These are phyloP conservation scores for Patellifolia procumbens DNA, from an alignment of 179 eudicot species.

Conservation along the genomic window DNA sequence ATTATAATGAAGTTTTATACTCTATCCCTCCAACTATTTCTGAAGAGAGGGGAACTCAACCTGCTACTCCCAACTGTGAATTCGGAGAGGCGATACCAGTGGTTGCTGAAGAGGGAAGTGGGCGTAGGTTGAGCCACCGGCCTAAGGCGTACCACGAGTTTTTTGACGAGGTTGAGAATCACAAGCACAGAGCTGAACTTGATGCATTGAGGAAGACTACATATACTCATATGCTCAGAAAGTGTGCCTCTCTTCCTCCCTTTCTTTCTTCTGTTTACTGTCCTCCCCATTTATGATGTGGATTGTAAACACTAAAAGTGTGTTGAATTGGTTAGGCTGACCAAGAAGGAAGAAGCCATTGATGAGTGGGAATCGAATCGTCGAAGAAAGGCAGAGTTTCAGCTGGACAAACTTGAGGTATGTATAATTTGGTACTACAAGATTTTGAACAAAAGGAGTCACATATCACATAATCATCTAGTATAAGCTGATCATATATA, in stretches of 20 bases:
- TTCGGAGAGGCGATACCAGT: constrained; percentile 21
- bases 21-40: constrained; percentile 16
- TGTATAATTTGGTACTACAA: no score
- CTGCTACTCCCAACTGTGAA: background rate
- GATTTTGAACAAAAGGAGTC: no score
- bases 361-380: constrained; percentile 35
- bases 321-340: constrained; percentile 26
- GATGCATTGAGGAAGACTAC: constrained; percentile 30
- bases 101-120: background rate
- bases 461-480: no score
- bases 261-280: no score
- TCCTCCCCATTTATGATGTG: background rate
- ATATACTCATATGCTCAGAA: constrained; percentile 31
- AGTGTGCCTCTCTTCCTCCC: no score
- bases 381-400: constrained; percentile 24
- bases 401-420: constrained; percentile 39
- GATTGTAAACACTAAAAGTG: background rate
- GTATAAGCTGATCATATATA: no score
- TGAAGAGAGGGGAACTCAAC: constrained; percentile 16
- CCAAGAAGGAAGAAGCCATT: constrained; percentile 39
- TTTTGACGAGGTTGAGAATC: constrained; percentile 35
- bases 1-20: background rate
- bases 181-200: constrained; percentile 20
- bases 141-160: constrained; percentile 37
- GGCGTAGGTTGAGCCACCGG: constrained; percentile 4